These are phyloP conservation scores for Picea glauca DNA, from an alignment of 75 land plant species.

Conservation along the genomic window DNA sequence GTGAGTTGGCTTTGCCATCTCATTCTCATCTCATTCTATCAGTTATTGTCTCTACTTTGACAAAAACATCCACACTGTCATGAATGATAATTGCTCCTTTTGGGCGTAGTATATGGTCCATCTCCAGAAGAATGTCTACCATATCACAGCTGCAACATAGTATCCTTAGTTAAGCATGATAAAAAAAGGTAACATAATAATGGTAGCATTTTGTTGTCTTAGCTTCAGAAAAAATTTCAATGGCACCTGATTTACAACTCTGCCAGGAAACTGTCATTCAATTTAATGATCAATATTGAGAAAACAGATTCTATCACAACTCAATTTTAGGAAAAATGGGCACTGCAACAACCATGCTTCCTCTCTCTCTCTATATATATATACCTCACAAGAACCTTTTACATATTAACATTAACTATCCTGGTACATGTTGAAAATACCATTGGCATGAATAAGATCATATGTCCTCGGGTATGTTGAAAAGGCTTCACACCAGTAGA, in stretches of 20 bases:
- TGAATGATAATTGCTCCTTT: constrained; percentile 50
- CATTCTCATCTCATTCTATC: constrained; percentile 45
- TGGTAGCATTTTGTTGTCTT: background rate
- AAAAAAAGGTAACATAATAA: too few relatives aligned
- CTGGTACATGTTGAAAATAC: constrained; percentile 58
- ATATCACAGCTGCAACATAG: constrained; percentile 50
- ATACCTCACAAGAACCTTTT: background rate
- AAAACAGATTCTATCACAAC: background rate
- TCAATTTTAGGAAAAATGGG: too few relatives aligned
- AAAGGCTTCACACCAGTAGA: constrained; percentile 39
- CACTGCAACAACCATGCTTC: background rate
- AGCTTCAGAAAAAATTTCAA: background rate
- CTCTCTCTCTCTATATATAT: too few relatives aligned
- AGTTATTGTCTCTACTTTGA: constrained; percentile 33
- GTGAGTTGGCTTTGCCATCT: constrained; percentile 58
- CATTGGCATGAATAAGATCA: too few relatives aligned
- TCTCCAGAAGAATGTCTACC: too few relatives aligned
- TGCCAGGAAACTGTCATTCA: background rate
- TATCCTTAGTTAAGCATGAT: too few relatives aligned
- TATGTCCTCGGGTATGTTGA: too few relatives aligned
- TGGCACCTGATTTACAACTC: background rate
- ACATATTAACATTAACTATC: constrained; percentile 20
- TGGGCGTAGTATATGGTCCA: constrained; percentile 70
- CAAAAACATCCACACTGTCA: too few relatives aligned
- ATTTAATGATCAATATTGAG: background rate